These are phyloP conservation scores for Tetrastigma voinierianum DNA, from an alignment of 164 flowering plant genomes.

Conservation along the genomic window DNA sequence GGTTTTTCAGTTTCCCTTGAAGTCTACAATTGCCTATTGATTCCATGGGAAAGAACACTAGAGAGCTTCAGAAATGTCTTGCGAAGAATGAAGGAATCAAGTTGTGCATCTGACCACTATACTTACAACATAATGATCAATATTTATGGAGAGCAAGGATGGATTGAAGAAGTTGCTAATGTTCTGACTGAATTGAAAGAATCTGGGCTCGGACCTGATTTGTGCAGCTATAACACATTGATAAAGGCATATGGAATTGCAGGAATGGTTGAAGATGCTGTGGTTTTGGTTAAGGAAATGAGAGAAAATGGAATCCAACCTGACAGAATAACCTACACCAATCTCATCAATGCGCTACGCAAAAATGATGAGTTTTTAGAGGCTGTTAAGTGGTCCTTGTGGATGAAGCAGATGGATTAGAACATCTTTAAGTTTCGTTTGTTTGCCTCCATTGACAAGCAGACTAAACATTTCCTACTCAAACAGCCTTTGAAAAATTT, in stretches of 20 bases:
- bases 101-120: constrained; percentile 55
- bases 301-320: constrained; percentile 72
- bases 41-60: constrained; percentile 79
- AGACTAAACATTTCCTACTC: no score
- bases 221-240: constrained; percentile 88
- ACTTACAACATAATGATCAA: constrained; percentile 90
- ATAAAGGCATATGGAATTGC: constrained; percentile 95
- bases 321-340: constrained; percentile 66
- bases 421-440: not conserved
- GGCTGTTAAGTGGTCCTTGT: constrained; percentile 97
- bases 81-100: constrained; percentile 61
- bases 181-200: constrained; percentile 70
- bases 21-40: constrained; percentile 90
- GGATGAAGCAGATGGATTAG: constrained; percentile 88
- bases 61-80: constrained; percentile 63
- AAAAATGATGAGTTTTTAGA: constrained; percentile 82
- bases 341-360: constrained; percentile 60
- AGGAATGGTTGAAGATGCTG: constrained; percentile 93
- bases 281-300: constrained; percentile 74
- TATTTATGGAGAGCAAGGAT: constrained; percentile 81
- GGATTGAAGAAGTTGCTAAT: constrained; percentile 76
- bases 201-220: constrained; percentile 65
- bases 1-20: constrained; percentile 88
- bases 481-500: no score
- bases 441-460: no score